phyloP scores from a whole-genome alignment of 1,284 basidiomycete genomes.

The Rhodotorula sp. region DNA sequence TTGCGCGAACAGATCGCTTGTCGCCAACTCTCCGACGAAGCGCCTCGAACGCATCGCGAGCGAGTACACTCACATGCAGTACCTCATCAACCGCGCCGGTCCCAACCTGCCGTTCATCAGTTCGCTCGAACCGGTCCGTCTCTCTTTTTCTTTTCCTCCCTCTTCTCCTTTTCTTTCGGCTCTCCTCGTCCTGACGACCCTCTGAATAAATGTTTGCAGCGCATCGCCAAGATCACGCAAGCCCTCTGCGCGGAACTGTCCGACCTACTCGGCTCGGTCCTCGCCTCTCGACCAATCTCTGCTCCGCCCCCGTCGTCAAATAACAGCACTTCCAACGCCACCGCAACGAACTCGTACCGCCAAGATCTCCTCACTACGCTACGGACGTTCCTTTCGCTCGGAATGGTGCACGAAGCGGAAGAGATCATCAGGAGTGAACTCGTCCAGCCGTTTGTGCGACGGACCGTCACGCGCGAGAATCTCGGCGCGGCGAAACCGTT shows the following conservation, averaged over 20 bases:
- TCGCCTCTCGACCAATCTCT: slow-evolving; percentile 29
- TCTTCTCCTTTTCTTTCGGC: slow-evolving; percentile 34
- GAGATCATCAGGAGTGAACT: slow-evolving; percentile 71
- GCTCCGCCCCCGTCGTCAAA: not conserved
- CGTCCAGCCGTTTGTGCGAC: slow-evolving; percentile 69
- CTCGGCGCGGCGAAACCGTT: slow-evolving; percentile 46
- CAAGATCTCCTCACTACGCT: slow-evolving; percentile 49
- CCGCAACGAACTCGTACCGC: slow-evolving; percentile 18
- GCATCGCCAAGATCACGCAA: slow-evolving; percentile 73
- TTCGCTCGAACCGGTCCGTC: slow-evolving; percentile 78
- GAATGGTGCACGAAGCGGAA: slow-evolving; percentile 79
- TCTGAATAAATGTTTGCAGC: slow-evolving; percentile 53
- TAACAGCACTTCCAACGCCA: no score
- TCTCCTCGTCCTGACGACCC: not conserved
- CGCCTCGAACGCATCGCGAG: slow-evolving; percentile 74
- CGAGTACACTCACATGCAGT: slow-evolving; percentile 89
- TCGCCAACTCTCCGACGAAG: slow-evolving; percentile 57
- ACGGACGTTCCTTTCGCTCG: slow-evolving; percentile 73
- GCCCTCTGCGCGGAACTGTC: slow-evolving; percentile 80
- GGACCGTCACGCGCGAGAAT: slow-evolving; percentile 70
- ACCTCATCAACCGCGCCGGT: slow-evolving; percentile 78
- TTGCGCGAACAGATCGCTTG: slow-evolving; percentile 9
- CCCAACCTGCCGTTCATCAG: slow-evolving; percentile 68
- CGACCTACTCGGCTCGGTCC: slow-evolving; percentile 64
- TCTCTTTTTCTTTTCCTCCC: no score